A percentile compares a stretch with the other conserved stretches of the same genome.
These are phyloP conservation scores for Brassica nigra DNA, from an alignment of 345 rosid genomes.

Conservation along the genomic window DNA sequence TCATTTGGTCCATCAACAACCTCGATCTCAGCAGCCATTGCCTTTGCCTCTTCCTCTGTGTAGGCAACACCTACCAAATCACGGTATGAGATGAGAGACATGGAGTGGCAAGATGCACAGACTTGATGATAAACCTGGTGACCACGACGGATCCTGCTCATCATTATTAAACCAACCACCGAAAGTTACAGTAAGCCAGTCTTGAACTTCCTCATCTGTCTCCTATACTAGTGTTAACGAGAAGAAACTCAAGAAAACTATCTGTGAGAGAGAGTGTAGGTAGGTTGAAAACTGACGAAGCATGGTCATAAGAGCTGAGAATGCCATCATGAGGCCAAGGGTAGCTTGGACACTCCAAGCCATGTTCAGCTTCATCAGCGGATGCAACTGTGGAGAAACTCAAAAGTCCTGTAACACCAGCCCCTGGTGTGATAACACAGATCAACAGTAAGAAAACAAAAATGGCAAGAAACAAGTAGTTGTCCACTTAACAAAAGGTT, in stretches of 20 bases:
- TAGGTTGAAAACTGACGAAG: constrained; percentile 67
- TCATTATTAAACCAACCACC: constrained; percentile 28
- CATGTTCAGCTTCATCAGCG: constrained; percentile 98
- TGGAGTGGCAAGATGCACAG: constrained; percentile 98
- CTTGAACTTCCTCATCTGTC: neutral
- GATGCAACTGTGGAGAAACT: constrained; percentile 72
- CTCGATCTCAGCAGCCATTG: constrained; percentile 98
- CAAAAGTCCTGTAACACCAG: constrained; percentile 78
- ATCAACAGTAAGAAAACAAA: neutral
- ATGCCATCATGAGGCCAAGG: constrained; percentile 99
- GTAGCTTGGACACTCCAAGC: constrained; percentile 73
- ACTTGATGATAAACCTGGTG: constrained; percentile 96
- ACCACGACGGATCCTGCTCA: constrained; percentile 94
- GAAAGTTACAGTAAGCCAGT: neutral
- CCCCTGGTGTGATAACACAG: constrained; percentile 47
- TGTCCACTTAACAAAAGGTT: neutral
- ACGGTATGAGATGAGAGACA: constrained; percentile 88
- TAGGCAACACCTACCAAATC: constrained; percentile 97
- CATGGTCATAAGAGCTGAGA: constrained; percentile 94
- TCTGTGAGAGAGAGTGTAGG: neutral
- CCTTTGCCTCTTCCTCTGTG: constrained; percentile 95
- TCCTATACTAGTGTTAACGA: neutral
- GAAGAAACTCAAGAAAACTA: no score
- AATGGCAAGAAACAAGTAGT: neutral
- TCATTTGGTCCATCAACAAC: constrained; percentile 96